A percentile compares a stretch with the other conserved stretches of the same genome.
These are phyloP conservation scores for Daldinia caldariorum DNA, from an alignment of 495 filamentous ascomycete species.

Conservation along the genomic window DNA sequence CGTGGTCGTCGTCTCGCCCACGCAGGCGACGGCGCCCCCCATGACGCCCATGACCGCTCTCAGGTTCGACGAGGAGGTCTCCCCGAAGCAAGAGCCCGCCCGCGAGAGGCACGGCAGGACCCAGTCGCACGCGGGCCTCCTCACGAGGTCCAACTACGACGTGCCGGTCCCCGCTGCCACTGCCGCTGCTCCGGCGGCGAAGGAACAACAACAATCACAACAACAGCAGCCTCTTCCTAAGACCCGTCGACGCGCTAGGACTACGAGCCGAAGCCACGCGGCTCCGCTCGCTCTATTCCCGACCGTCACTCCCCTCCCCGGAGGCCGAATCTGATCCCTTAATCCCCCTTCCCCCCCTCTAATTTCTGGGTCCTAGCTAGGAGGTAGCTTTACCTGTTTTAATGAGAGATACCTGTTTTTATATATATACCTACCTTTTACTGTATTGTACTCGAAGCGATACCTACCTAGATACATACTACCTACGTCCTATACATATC, in stretches of 20 bases:
- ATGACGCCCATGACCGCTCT: slow-evolving; percentile 2
- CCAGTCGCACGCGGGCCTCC: slow-evolving; percentile 41
- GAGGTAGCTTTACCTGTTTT: no score
- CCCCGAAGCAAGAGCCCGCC: slow-evolving; percentile 18
- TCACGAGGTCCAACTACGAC: slow-evolving; percentile 33
- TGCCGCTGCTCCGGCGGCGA: slow-evolving; percentile 1
- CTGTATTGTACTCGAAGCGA: slow-evolving; percentile 13
- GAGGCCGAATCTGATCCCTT: slow-evolving; percentile 24
- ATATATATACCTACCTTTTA: slow-evolving; percentile 2
- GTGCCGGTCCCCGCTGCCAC: slow-evolving; percentile 7
- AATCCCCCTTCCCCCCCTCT: no score
- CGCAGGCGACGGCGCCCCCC: neutral
- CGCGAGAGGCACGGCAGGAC: slow-evolving; percentile 42
- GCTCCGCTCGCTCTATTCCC: slow-evolving; percentile 48
- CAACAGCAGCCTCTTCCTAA: slow-evolving; percentile 1
- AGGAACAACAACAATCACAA: slow-evolving; percentile 9
- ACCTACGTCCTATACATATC: no score
- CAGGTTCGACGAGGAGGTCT: slow-evolving; percentile 6
- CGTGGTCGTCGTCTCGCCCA: slow-evolving; percentile 12
- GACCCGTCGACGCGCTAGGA: slow-evolving; percentile 46
- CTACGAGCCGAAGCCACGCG: slow-evolving; percentile 44
- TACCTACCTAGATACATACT: neutral
- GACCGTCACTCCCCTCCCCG: slow-evolving; percentile 10
- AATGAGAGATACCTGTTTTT: neutral
- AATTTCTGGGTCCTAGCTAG: no score